A percentile compares a stretch with the other conserved stretches of the same genome.
Evolutionary conservation across 2,329 filamentous ascomycete species (phyloP).

Genomic region (Harringtonia aguacate): DNA sequence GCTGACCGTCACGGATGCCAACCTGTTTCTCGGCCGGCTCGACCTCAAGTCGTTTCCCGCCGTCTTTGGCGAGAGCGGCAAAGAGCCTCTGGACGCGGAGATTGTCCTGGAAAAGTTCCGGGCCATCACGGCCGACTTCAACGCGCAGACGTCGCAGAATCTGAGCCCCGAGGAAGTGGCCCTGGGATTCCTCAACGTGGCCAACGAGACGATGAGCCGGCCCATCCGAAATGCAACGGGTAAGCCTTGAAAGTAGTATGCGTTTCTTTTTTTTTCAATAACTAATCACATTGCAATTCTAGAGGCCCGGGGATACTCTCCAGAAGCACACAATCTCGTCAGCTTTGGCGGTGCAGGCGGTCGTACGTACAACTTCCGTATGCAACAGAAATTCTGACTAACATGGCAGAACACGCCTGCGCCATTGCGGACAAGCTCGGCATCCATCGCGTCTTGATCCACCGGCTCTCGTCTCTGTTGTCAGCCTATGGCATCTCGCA

Average conservation of each 20-base stretch:
- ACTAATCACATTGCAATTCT: too few relatives aligned
- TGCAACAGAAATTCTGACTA: too few relatives aligned
- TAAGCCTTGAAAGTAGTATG: too few relatives aligned
- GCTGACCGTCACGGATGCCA: conserved; percentile 57
- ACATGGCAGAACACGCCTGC: conserved; percentile 53
- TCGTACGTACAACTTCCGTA: conserved; percentile 21
- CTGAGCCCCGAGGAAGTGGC: background rate
- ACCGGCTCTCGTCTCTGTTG: conserved; percentile 54
- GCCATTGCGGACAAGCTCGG: conserved; percentile 57
- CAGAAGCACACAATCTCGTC: conserved; percentile 56
- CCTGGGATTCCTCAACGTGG: conserved; percentile 50
- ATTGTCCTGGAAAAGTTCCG: background rate
- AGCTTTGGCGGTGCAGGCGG: conserved; percentile 65
- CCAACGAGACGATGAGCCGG: conserved; percentile 59
- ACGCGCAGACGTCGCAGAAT: background rate
- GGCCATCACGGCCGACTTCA: background rate
- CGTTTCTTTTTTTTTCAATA: too few relatives aligned
- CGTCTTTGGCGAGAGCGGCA: conserved; percentile 56
- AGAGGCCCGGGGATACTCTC: conserved; percentile 62
- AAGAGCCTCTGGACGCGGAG: conserved; percentile 30
- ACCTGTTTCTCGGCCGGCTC: conserved; percentile 48
- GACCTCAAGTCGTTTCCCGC: conserved; percentile 52
- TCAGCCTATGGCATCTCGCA: conserved; percentile 29
- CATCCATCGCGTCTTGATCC: conserved; percentile 58
- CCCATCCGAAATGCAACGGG: conserved; percentile 57